Evolutionary conservation across 306 rosid genomes (phyloP), one percentile per base, ranked within the genome.

Genomic region (Cicer cuneatum): DNA sequence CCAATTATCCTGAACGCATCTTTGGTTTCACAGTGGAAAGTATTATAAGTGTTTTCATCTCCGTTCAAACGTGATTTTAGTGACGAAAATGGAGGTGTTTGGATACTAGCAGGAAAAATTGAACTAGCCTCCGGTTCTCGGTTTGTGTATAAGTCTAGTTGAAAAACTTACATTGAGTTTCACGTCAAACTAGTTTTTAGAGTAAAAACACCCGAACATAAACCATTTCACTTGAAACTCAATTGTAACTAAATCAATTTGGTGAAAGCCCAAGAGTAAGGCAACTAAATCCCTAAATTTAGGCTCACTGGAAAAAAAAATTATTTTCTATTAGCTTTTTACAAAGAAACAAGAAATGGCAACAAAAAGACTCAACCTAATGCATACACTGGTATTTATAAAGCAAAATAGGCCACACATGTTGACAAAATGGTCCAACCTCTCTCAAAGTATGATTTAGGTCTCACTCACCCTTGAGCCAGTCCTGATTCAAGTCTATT

Each of bases 191-290:
- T 21, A 10, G 39, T 9, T 57, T 54, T 10, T 37, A 54, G 7
- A 19, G 13, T 19, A 54, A 57, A 19, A 57, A 11, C 33, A 10
- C 4, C n/a, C 39, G 11, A 57, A 24, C 14, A 11, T 57, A 10
- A 24, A 57, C 39, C 15, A 57, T 57, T 57, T 57, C 63, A 57
- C 63, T 24, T 24, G 39, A 57, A 53, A 24, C 63, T 21, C 39
- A 57, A 57, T 2, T 1, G 8, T 6, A 21, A 21, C 39, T 21
- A 21, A 56, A 21, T 10, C n/a, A 56, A 56, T 10, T 21, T 57
- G 24, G 21, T 4, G 8, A 57, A 21, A 57, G 14, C 39, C 39
- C 8, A 6, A 5, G n/a, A 1, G 2, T 10, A 57, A 57, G 33
- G 60, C 35, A 53, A 53, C 24, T 3, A 53, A 21, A 24, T 1